Evolutionary conservation across 108 stramenopile species (phyloP), one percentile per base, ranked within the genome.

Genomic region (Bacterosira constricta): DNA sequence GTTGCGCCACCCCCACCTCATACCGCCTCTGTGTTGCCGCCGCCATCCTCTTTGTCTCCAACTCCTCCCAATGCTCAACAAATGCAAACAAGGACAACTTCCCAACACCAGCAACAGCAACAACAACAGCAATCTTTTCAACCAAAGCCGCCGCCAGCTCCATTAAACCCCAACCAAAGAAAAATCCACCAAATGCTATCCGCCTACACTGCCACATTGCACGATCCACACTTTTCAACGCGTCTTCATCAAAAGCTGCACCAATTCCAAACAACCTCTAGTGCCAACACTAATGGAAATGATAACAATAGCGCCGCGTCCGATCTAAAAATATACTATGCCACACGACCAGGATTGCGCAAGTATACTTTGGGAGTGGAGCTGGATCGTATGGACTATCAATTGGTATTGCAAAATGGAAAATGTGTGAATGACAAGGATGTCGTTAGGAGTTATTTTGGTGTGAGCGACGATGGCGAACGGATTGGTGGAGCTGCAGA

Each of bases 291-390:
- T 27, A 42, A 29, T 1, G 36, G 36, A 37, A 42, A 20, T 21
- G 27, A 77, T 62, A 63, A 35, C 34, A 85, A 66, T 0, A 71
- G 77, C 37, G 75, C 87, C 34, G 88, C 88, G 0, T 27, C 58
- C 26, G 86, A 93, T 47, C 73, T 93, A 1, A 25, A 63, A 29
- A 37, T 80, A 9, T 93, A 93, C 58, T 93, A 93, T 50, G 63
- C 53, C 12, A 70, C 59, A 10, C 86, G 92, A 10, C 88, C 88
- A 9, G 66, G 81, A 52, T 55, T 94, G 44, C 69, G 74, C 36
- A 78, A 91, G 47, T 94, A 91, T 83, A 94, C 93, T 6, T 36
- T 89, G 6, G 75, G 86, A 0, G 90, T 86, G 45, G 93, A 94
- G 78, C 39, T 94, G 15, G 72, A 73, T 49, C 84, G 93, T 1